Conservation (phyloP, 768 basidiomycete genomes). For the Phylloporus sp. region DNA sequence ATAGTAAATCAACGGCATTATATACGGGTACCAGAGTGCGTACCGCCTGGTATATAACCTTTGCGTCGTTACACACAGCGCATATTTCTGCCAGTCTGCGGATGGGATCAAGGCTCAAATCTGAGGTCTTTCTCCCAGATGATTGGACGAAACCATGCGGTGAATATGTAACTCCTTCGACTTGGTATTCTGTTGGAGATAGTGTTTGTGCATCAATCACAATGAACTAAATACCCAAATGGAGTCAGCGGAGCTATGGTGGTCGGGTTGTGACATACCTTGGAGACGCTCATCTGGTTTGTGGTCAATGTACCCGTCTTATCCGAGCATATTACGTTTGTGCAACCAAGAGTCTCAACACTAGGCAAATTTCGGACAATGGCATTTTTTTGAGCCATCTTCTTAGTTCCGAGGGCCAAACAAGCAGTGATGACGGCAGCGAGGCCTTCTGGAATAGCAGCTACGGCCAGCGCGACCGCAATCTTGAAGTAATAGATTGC, state of each 20-base stretch:
- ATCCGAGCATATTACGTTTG: conserved; percentile 98
- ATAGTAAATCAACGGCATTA: not conserved
- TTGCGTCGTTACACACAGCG: conserved; percentile 93
- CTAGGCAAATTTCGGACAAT: conserved; percentile 95
- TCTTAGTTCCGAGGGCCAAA: conserved; percentile 93
- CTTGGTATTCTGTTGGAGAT: conserved; percentile 61
- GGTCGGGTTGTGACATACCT: conserved; percentile 36
- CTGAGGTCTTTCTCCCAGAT: conserved; percentile 58
- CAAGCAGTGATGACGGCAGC: conserved; percentile 98
- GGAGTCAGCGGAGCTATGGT: conserved; percentile 7
- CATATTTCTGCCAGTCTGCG: conserved; percentile 88
- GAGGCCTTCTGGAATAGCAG: conserved; percentile 97
- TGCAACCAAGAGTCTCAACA: conserved; percentile 96
- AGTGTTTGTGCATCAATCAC: conserved; percentile 56
- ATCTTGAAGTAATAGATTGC: conserved; percentile 99
- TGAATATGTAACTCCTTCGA: conserved; percentile 92
- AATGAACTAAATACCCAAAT: conserved; percentile 55
- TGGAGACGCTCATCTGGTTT: conserved; percentile 95
- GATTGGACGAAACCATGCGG: conserved; percentile 73
- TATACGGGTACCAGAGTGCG: conserved; percentile 20
- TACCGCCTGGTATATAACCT: conserved; percentile 79
- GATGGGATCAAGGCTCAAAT: conserved; percentile 64
- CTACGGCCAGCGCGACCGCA: conserved; percentile 97
- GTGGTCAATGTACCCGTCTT: conserved; percentile 97
- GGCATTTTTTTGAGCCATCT: conserved; percentile 99